Percentiles rank a stretch among this genome's conserved stretches.
These are phyloP conservation scores for Rhodotorula paludigena DNA, from an alignment of 768 basidiomycete genomes.

Conservation along the genomic window DNA sequence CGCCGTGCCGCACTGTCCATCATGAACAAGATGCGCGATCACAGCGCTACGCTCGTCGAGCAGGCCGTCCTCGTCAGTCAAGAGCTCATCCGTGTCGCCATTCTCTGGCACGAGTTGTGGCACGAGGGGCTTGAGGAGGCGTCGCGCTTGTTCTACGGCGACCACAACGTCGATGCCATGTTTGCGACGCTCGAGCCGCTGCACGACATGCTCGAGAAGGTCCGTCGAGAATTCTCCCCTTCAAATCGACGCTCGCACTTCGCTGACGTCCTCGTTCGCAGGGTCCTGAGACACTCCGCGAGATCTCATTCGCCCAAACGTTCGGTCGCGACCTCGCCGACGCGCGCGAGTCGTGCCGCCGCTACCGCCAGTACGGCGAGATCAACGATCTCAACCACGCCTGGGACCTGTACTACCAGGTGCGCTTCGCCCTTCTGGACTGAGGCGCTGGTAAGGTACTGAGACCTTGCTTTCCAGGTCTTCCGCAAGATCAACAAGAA, in stretches of 20 bases:
- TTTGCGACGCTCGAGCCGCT: conserved; percentile 84
- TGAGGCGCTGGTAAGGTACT: neutral
- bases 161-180: conserved; percentile 96
- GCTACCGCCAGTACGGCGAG: conserved; percentile 81
- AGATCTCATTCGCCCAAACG: conserved; percentile 88
- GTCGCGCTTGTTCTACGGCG: conserved; percentile 90
- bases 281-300: conserved; percentile 90
- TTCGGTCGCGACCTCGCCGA: conserved; percentile 88
- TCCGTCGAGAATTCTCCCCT: conserved; percentile 48
- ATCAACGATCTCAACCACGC: conserved; percentile 86
- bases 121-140: conserved; percentile 98
- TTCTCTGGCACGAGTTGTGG: conserved; percentile 98
- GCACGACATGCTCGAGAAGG: conserved; percentile 84
- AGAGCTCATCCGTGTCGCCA: conserved; percentile 93
- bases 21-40: conserved; percentile 89
- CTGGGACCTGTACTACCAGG: conserved; percentile 97
- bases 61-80: conserved; percentile 86
- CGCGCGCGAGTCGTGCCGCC: conserved; percentile 81
- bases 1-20: conserved; percentile 76
- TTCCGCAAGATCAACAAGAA: conserved; percentile 97
- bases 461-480: conserved; percentile 54
- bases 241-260: neutral
- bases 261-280: conserved; percentile 44
- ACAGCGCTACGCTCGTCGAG: conserved; percentile 76
- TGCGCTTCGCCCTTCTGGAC: conserved; percentile 48